Evolutionary conservation across 129 eudicot species (phyloP).

Genomic region (Tagetes erecta): DNA sequence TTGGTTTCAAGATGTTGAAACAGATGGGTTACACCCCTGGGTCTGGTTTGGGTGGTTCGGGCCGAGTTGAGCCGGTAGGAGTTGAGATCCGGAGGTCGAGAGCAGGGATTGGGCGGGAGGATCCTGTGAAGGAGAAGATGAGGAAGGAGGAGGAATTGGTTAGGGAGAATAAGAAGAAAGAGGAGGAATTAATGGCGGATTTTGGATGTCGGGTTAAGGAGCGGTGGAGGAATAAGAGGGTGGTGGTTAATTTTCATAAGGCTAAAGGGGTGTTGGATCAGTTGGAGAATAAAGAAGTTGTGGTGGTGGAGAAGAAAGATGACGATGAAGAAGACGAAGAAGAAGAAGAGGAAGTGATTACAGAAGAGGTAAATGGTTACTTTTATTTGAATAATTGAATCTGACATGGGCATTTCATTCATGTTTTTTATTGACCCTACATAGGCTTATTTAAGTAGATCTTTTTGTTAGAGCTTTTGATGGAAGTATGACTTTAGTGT

Average conservation of each 20-base stretch:
- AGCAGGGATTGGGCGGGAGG: slow-evolving; percentile 83
- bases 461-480: background rate
- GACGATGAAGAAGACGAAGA: slow-evolving; percentile 51
- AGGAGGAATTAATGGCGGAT: slow-evolving; percentile 67
- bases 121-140: slow-evolving; percentile 63
- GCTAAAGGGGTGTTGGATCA: slow-evolving; percentile 84
- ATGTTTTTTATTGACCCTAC: background rate
- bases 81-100: slow-evolving; percentile 78
- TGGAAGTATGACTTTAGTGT: background rate
- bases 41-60: slow-evolving; percentile 77
- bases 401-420: background rate
- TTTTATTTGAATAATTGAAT: background rate
- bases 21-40: slow-evolving; percentile 99
- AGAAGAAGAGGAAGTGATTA: slow-evolving; percentile 72
- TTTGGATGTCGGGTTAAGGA: slow-evolving; percentile 78
- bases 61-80: slow-evolving; percentile 66
- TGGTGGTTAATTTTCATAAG: slow-evolving; percentile 56
- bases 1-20: slow-evolving; percentile 82
- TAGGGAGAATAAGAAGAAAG: slow-evolving; percentile 50
- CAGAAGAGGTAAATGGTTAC: slow-evolving; percentile 67
- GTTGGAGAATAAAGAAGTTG: slow-evolving; percentile 82
- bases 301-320: slow-evolving; percentile 47
- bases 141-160: slow-evolving; percentile 55
- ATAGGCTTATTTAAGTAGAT: background rate
- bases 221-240: slow-evolving; percentile 69